phyloP scores from a whole-genome alignment of 2,329 filamentous ascomycete genomes.

The Ceratocystiopsis minuta region DNA sequence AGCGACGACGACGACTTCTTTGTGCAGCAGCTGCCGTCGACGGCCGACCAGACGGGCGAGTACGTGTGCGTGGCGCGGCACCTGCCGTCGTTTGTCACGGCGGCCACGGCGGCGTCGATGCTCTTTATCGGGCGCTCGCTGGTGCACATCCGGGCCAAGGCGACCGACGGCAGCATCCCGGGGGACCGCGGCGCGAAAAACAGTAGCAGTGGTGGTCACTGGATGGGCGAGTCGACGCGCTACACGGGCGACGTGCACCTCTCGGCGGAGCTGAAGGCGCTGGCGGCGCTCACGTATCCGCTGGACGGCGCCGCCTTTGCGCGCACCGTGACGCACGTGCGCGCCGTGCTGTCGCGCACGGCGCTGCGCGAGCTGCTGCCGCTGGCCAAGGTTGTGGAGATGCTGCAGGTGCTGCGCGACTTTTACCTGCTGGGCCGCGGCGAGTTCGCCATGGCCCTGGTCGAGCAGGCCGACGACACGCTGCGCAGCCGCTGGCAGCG shows the following conservation, averaged over 20 bases:
- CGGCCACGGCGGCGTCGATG: slow-evolving; percentile 60
- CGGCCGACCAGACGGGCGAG: slow-evolving; percentile 21
- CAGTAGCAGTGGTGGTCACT: slow-evolving; percentile 2
- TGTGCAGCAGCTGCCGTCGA: slow-evolving; percentile 34
- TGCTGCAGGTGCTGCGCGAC: slow-evolving; percentile 59
- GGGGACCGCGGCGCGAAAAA: background rate
- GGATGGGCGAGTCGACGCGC: slow-evolving; percentile 1
- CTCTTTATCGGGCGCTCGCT: slow-evolving; percentile 81
- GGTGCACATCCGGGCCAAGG: slow-evolving; percentile 50
- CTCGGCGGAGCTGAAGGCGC: slow-evolving; percentile 47
- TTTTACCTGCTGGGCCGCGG: slow-evolving; percentile 78
- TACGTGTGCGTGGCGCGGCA: slow-evolving; percentile 42
- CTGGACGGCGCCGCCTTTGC: slow-evolving; percentile 56
- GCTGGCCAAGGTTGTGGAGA: slow-evolving; percentile 54
- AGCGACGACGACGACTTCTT: slow-evolving; percentile 50
- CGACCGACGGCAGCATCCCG: slow-evolving; percentile 13
- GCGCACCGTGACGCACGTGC: slow-evolving; percentile 55
- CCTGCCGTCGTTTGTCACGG: slow-evolving; percentile 63
- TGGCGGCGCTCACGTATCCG: slow-evolving; percentile 54
- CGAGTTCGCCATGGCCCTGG: slow-evolving; percentile 78
- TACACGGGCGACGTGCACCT: slow-evolving; percentile 27
- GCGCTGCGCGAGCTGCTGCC: slow-evolving; percentile 71
- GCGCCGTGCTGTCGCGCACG: slow-evolving; percentile 66
- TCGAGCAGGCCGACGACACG: slow-evolving; percentile 67
- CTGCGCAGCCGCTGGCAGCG: slow-evolving; percentile 56